Evolutionary conservation across 1,284 basidiomycete genomes (phyloP).

Genomic region (Apiotrichum mycotoxinovorans): DNA sequence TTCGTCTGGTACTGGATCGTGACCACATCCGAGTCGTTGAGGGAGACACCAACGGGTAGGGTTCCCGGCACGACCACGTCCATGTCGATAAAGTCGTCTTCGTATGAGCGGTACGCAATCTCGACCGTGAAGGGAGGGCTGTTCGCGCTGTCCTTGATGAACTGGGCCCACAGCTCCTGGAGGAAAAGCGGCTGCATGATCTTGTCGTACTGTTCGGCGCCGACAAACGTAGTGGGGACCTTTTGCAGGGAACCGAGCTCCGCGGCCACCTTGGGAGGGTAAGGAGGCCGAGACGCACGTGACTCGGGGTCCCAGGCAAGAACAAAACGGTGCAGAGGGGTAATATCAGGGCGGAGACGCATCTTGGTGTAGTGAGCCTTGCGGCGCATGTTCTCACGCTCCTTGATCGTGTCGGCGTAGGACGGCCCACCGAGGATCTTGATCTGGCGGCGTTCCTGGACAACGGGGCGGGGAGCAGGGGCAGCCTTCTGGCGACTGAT

Average conservation of each 20-base stretch:
- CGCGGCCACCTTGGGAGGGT: conserved; percentile 56
- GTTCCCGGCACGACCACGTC: conserved; percentile 51
- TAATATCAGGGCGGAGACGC: conserved; percentile 78
- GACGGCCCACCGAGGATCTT: conserved; percentile 59
- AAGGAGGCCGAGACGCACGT: conserved; percentile 55
- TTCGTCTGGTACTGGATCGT: conserved; percentile 63
- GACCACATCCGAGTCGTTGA: conserved; percentile 77
- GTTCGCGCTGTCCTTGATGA: conserved; percentile 67
- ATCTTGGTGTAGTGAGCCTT: conserved; percentile 63
- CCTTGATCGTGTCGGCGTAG: conserved; percentile 28
- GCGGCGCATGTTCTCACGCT: conserved; percentile 56
- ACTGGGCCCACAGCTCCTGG: conserved; percentile 93
- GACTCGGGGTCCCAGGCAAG: conserved; percentile 83
- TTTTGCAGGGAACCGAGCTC: conserved; percentile 41
- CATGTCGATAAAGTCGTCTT: conserved; percentile 48
- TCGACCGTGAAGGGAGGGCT: conserved; percentile 63
- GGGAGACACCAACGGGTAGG: conserved; percentile 65
- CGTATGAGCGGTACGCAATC: conserved; percentile 50
- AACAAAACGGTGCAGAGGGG: conserved; percentile 71
- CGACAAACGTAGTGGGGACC: conserved; percentile 66
- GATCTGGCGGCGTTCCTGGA: conserved; percentile 61
- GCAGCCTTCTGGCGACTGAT: conserved; percentile 52
- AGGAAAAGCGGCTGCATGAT: conserved; percentile 84
- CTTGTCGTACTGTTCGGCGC: conserved; percentile 66
- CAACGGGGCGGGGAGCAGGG: conserved; percentile 45